Conservation (phyloP, 2,329 filamentous ascomycete species). For the Xylariaceae sp. region DNA sequence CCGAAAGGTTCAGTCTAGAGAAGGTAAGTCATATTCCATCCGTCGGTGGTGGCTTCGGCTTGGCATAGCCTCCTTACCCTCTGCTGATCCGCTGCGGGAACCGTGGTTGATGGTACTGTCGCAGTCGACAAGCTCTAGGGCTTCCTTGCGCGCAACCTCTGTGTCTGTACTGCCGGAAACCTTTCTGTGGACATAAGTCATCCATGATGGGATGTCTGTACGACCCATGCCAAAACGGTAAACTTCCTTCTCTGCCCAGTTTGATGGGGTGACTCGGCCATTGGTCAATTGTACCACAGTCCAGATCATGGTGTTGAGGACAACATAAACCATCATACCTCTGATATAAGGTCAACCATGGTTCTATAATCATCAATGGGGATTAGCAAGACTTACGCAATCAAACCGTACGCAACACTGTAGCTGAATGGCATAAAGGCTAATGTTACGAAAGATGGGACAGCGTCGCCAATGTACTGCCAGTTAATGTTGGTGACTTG, state of each 20-base stretch:
- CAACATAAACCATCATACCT: slow-evolving; percentile 50
- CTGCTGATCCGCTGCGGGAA: slow-evolving; percentile 24
- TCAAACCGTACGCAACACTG: slow-evolving; percentile 73
- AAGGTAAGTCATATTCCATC: slow-evolving; percentile 18
- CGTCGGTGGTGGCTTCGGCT: slow-evolving; percentile 9
- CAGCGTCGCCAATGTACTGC: slow-evolving; percentile 69
- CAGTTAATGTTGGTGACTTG: slow-evolving; percentile 73
- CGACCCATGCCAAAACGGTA: slow-evolving; percentile 51
- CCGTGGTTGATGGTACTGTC: slow-evolving; percentile 25
- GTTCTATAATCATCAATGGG: neutral
- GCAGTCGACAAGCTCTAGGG: slow-evolving; percentile 27
- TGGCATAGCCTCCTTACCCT: slow-evolving; percentile 17
- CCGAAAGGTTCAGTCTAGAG: slow-evolving; percentile 16
- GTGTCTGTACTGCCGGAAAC: slow-evolving; percentile 11
- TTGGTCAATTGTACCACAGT: slow-evolving; percentile 41
- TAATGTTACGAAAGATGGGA: slow-evolving; percentile 72
- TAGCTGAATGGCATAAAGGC: slow-evolving; percentile 75
- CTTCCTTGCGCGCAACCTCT: slow-evolving; percentile 21
- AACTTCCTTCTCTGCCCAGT: slow-evolving; percentile 51
- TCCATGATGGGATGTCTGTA: slow-evolving; percentile 55
- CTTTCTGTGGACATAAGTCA: slow-evolving; percentile 35
- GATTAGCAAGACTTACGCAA: slow-evolving; percentile 48
- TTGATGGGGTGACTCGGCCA: slow-evolving; percentile 44
- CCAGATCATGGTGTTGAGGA: slow-evolving; percentile 50
- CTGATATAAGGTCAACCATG: slow-evolving; percentile 16